Evolutionary conservation across 495 filamentous ascomycete species (phyloP).

Genomic region (Glonium stellatum): DNA sequence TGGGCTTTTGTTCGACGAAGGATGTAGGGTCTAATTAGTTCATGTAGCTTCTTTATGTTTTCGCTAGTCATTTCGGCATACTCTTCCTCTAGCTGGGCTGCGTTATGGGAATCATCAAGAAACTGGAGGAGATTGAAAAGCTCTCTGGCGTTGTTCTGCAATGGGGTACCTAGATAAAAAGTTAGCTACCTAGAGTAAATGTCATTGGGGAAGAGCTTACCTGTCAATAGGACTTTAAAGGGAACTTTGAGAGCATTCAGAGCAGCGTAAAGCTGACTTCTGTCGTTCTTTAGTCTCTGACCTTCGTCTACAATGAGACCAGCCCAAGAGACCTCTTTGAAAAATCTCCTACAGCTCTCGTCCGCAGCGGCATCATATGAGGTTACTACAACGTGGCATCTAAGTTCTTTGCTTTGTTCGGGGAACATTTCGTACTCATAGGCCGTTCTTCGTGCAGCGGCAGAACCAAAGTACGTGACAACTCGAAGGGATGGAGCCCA

Average conservation of each 20-base stretch:
- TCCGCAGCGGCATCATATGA: constrained; percentile 84
- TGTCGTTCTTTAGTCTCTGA: constrained; percentile 91
- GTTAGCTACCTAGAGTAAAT: neutral
- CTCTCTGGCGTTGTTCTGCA: constrained; percentile 93
- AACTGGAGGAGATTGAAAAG: constrained; percentile 95
- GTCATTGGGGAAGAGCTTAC: constrained; percentile 17
- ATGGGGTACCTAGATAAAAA: constrained; percentile 49
- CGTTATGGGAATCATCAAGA: constrained; percentile 62
- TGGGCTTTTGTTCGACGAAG: constrained; percentile 79
- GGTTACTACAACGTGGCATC: constrained; percentile 87
- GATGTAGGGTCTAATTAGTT: constrained; percentile 78
- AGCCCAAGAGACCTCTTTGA: constrained; percentile 69
- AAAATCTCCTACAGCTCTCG: constrained; percentile 53
- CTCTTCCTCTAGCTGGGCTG: constrained; percentile 63
- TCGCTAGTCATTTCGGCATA: constrained; percentile 70
- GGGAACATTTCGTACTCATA: constrained; percentile 79
- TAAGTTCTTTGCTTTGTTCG: constrained; percentile 50
- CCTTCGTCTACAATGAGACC: constrained; percentile 93
- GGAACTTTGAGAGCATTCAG: constrained; percentile 64
- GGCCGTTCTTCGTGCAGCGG: constrained; percentile 60
- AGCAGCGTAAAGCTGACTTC: constrained; percentile 68
- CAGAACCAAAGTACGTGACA: constrained; percentile 81
- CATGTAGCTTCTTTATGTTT: constrained; percentile 71
- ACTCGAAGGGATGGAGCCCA: constrained; percentile 85
- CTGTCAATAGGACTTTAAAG: constrained; percentile 76